Base-by-base conservation (phyloP, 345 rosid species). In the Eucalyptus virginea region DNA sequence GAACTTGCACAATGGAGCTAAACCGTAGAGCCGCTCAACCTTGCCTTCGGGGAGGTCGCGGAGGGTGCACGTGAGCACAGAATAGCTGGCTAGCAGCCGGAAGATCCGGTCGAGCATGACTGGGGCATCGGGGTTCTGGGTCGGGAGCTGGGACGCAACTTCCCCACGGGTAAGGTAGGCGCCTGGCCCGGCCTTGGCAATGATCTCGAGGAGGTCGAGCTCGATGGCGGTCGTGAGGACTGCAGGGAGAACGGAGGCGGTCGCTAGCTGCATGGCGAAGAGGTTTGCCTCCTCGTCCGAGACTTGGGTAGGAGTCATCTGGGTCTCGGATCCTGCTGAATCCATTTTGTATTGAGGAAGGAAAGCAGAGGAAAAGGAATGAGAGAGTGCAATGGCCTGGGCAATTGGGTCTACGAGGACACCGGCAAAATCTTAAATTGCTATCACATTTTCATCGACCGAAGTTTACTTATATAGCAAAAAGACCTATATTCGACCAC, bases 191-290 rank as follows among this genome's bases (percentile, higher is more conserved):
- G 95, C 92, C 91, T 92, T 95, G 12, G 95, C 94, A 91, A 96
- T 95, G 92, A 97, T 95, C 93, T 97, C 98, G 3, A 96, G 96
- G 42, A 97, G 92, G 90, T 96, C 98, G 0, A 97, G 98, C 86
- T 97, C 98, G 7, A 97, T 83, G 88, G 99, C 97, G 2, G 99
- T 37, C 90, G 94, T 95, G 56, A 97, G 96, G 87, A 93, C 94
- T 98, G 96, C 96, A 2, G 99, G 98, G 11, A 96, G 95, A 54
- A 95, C 95, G 3, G 98, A 96, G 17, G 94, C 95, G 9, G 97
- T 94, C 8, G 94, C 91, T 42, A 97, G 93, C 58, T 96, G 98
- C 93, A 96, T 93, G 72, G 98, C 98, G 85, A 94, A 96, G 60
- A 94, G 95, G 88, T 91, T 91, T 2, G 95, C 96, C 89, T 97